Evolutionary conservation across 306 rosid genomes (phyloP).

Genomic region (Gillenia trifoliata): DNA sequence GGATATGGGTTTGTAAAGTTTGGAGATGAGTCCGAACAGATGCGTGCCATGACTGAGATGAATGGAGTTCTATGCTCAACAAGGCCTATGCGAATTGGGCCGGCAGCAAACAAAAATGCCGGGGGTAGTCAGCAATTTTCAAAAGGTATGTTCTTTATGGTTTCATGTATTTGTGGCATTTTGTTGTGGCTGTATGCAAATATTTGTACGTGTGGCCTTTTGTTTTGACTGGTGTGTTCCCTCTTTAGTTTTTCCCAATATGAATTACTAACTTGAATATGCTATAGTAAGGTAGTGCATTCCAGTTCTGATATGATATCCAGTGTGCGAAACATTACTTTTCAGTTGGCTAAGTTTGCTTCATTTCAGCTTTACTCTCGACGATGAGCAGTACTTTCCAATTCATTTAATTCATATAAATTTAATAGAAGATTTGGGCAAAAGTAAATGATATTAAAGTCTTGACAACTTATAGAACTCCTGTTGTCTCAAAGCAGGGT

Average conservation of each 20-base stretch:
- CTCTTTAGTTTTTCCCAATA: neutral
- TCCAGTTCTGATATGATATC: conserved; percentile 9
- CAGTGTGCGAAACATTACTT: conserved; percentile 17
- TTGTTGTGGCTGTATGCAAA: neutral
- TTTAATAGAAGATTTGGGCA: conserved; percentile 59
- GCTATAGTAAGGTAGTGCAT: neutral
- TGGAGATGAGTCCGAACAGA: conserved; percentile 77
- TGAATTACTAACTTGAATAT: conserved; percentile 2
- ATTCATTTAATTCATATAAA: conserved; percentile 53
- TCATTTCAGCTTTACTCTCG: conserved; percentile 40
- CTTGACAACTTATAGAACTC: conserved; percentile 71
- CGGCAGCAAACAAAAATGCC: conserved; percentile 77
- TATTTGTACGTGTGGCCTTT: neutral
- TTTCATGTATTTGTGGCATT: neutral
- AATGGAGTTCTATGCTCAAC: conserved; percentile 81
- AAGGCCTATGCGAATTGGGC: conserved; percentile 95
- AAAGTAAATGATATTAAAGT: conserved; percentile 36
- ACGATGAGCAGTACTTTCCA: conserved; percentile 47
- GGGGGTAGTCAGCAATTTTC: conserved; percentile 47
- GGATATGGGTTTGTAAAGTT: conserved; percentile 96
- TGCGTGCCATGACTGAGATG: conserved; percentile 92
- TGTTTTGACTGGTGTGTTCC: neutral
- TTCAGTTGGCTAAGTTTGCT: conserved; percentile 17
- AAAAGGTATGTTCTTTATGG: conserved; percentile 43
- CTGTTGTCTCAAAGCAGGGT: conserved; percentile 96